A percentile compares a stretch with the other conserved stretches of the same genome.
Evolutionary conservation across 2,329 filamentous ascomycete genomes (phyloP).

Genomic region (Cladophialophora psammophila): DNA sequence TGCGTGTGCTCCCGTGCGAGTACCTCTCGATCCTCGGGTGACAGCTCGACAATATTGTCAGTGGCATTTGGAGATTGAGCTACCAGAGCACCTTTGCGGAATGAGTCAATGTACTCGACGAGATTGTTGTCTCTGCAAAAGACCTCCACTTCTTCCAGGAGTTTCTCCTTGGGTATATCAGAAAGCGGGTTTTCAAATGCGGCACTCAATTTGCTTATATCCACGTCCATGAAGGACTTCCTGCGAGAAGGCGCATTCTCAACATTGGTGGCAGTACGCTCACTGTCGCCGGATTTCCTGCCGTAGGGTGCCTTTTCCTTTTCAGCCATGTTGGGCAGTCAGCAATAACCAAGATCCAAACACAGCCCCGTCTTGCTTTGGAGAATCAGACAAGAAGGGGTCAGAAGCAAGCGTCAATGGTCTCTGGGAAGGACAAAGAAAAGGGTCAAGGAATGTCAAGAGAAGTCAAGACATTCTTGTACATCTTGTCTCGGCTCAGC

Average conservation of each 20-base stretch:
- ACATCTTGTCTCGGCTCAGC: constrained; percentile 15
- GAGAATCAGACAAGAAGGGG: not conserved
- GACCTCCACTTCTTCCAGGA: constrained; percentile 62
- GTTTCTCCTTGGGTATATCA: constrained; percentile 59
- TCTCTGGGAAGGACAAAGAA: constrained; percentile 13
- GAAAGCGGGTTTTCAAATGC: constrained; percentile 63
- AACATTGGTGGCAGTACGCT: constrained; percentile 27
- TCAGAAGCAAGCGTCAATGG: not conserved
- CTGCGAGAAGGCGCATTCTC: constrained; percentile 26
- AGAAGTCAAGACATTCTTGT: constrained; percentile 24
- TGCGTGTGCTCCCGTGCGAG: constrained; percentile 57
- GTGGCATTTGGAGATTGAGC: constrained; percentile 60
- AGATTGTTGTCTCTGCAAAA: constrained; percentile 62
- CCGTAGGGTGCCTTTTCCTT: constrained; percentile 19
- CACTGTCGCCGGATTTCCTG: constrained; percentile 22
- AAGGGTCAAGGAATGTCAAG: constrained; percentile 15
- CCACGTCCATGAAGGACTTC: constrained; percentile 29
- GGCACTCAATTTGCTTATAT: constrained; percentile 44
- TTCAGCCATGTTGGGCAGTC: constrained; percentile 19
- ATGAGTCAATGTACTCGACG: constrained; percentile 56
- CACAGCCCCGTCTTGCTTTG: not conserved
- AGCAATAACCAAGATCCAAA: not conserved
- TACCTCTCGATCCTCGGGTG: constrained; percentile 52
- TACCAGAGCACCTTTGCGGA: constrained; percentile 61
- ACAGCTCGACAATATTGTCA: constrained; percentile 57